A percentile compares a stretch with the other conserved stretches of the same genome.
Evolutionary conservation across 441 rosid species (phyloP).

Genomic region (Croton laevigatus): DNA sequence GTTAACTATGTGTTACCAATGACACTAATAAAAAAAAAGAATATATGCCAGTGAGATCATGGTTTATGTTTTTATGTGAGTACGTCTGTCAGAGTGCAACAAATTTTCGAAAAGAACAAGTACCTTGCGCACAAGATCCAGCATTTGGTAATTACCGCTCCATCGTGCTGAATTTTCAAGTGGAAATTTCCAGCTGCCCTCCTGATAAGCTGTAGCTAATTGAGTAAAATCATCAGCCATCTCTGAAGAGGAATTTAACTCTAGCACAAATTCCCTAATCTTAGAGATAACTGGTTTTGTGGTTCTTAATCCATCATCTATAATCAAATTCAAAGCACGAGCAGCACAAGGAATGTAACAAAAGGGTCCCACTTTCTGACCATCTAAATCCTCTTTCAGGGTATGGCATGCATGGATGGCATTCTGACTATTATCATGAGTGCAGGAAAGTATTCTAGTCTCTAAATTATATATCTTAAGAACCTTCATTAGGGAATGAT

Average conservation of each 20-base stretch:
- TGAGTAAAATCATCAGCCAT: slow-evolving; percentile 64
- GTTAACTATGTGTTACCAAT: slow-evolving; percentile 11
- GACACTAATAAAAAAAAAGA: background rate
- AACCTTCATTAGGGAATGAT: slow-evolving; percentile 51
- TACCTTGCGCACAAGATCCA: slow-evolving; percentile 77
- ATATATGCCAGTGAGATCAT: background rate
- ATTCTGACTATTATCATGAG: slow-evolving; percentile 81
- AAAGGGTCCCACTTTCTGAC: slow-evolving; percentile 68
- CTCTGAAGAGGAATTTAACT: slow-evolving; percentile 61
- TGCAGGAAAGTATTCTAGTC: slow-evolving; percentile 68
- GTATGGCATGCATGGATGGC: slow-evolving; percentile 78
- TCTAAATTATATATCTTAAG: slow-evolving; percentile 66
- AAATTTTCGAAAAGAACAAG: slow-evolving; percentile 13
- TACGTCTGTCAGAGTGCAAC: background rate
- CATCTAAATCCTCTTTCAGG: slow-evolving; percentile 70
- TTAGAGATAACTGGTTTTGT: slow-evolving; percentile 69
- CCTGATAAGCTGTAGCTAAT: slow-evolving; percentile 61
- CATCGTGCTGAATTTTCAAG: slow-evolving; percentile 76
- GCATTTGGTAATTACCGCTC: slow-evolving; percentile 92
- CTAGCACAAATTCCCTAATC: slow-evolving; percentile 70
- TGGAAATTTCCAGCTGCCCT: slow-evolving; percentile 88
- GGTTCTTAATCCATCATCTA: slow-evolving; percentile 76
- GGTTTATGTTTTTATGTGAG: background rate
- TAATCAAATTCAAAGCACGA: slow-evolving; percentile 62
- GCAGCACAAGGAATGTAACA: slow-evolving; percentile 91